A percentile compares a stretch with the other conserved stretches of the same genome.
phyloP scores from a whole-genome alignment of 2,329 filamentous ascomycete genomes.

The Fusarium albosuccineum region DNA sequence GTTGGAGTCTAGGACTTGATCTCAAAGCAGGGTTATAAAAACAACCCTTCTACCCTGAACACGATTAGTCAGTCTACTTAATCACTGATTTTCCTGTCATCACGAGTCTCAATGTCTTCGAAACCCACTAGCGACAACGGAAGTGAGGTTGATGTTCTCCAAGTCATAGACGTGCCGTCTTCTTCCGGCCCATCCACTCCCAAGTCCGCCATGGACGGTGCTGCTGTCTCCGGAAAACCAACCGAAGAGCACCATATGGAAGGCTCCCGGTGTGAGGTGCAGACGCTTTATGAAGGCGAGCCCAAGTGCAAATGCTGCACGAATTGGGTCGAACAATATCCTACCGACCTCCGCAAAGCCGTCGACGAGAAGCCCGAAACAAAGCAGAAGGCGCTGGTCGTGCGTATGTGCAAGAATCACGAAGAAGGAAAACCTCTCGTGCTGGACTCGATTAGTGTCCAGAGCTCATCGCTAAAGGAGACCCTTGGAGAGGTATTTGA shows the following conservation, averaged over 20 bases:
- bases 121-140: not conserved
- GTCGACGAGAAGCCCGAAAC: not conserved
- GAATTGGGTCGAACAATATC: not conserved
- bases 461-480: not conserved
- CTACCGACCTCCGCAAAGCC: not conserved
- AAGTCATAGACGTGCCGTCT: no score
- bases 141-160: no score
- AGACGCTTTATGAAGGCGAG: not conserved
- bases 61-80: not conserved
- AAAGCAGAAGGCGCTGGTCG: not conserved
- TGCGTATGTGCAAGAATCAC: not conserved
- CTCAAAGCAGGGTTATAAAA: not conserved
- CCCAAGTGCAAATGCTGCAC: constrained; percentile 1
- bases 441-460: not conserved
- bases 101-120: not conserved
- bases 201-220: no score
- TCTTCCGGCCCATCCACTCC: no score
- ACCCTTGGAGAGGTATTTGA: not conserved
- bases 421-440: not conserved
- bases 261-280: not conserved
- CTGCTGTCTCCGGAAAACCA: not conserved
- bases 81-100: not conserved
- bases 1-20: not conserved
- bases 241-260: not conserved
- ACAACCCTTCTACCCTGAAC: not conserved